Evolutionary conservation across 2,329 filamentous ascomycete species (phyloP).

Genomic region (Pseudogymnoascus sp.): DNA sequence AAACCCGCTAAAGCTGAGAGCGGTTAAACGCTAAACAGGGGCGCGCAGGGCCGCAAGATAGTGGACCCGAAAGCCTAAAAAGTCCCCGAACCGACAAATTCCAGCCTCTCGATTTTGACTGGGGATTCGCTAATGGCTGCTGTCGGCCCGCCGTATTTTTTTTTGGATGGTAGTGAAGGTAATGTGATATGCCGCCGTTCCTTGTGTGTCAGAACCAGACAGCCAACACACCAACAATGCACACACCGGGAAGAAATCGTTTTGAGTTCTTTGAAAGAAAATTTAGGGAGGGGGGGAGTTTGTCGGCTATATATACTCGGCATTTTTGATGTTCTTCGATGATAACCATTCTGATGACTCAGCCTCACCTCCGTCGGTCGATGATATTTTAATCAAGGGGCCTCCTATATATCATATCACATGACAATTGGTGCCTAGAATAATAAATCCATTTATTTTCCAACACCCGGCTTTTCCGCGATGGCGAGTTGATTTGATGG

Average conservation of each 20-base stretch:
- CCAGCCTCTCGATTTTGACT: neutral
- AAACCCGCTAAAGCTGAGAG: neutral
- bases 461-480: too few relatives aligned
- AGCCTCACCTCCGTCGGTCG: neutral
- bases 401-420: constrained; percentile 3
- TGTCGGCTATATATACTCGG: neutral
- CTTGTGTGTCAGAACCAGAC: neutral
- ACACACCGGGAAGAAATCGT: neutral
- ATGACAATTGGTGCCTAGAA: neutral
- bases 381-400: neutral
- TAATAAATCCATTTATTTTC: neutral
- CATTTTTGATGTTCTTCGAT: neutral
- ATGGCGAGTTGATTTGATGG: too few relatives aligned
- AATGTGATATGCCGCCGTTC: constrained; percentile 1
- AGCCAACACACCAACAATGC: neutral
- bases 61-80: constrained; percentile 7
- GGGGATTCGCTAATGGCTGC: neutral
- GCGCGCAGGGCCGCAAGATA: constrained; percentile 2
- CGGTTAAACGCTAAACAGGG: neutral
- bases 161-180: neutral
- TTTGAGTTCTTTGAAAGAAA: neutral
- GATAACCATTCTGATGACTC: neutral
- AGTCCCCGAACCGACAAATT: neutral
- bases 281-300: neutral
- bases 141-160: neutral